These are phyloP conservation scores for Sophora flavescens DNA, from an alignment of 306 rosid genomes.

Conservation along the genomic window DNA sequence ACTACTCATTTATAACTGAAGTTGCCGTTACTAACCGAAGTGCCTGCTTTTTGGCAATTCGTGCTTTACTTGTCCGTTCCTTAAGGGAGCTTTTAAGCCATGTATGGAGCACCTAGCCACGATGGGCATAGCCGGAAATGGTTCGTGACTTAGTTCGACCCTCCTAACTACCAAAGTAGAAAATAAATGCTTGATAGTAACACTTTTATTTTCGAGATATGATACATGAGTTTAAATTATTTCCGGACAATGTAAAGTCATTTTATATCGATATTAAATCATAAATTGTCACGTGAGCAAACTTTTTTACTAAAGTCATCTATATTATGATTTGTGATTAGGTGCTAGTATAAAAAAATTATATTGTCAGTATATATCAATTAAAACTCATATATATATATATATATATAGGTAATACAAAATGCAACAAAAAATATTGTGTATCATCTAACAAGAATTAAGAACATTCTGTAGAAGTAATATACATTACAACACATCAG, in stretches of 20 bases:
- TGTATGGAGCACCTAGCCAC: slow-evolving; percentile 11
- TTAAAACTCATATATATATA: too few relatives aligned
- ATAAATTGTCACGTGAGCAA: too few relatives aligned
- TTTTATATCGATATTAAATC: too few relatives aligned
- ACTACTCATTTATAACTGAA: slow-evolving; percentile 38
- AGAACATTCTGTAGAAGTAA: slow-evolving; percentile 19
- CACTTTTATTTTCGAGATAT: slow-evolving; percentile 19
- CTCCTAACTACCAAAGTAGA: slow-evolving; percentile 33
- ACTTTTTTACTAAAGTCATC: too few relatives aligned
- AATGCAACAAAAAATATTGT: slow-evolving; percentile 9
- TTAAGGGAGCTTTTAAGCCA: slow-evolving; percentile 37
- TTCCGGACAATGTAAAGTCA: too few relatives aligned
- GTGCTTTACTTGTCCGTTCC: slow-evolving; percentile 44
- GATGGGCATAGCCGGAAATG: slow-evolving; percentile 36
- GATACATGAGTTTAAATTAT: neutral
- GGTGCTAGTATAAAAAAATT: too few relatives aligned
- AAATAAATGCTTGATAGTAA: slow-evolving; percentile 44
- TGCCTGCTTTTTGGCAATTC: slow-evolving; percentile 36
- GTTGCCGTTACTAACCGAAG: slow-evolving; percentile 30
- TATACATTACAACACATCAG: slow-evolving; percentile 5
- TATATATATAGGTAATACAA: too few relatives aligned
- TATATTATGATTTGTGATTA: too few relatives aligned
- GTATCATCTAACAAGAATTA: slow-evolving; percentile 35
- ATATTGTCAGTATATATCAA: too few relatives aligned
- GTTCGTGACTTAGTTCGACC: slow-evolving; percentile 28